These are phyloP conservation scores for Pachysolen tannophilus DNA, from an alignment of 805 yeast genomes.

Conservation along the genomic window DNA sequence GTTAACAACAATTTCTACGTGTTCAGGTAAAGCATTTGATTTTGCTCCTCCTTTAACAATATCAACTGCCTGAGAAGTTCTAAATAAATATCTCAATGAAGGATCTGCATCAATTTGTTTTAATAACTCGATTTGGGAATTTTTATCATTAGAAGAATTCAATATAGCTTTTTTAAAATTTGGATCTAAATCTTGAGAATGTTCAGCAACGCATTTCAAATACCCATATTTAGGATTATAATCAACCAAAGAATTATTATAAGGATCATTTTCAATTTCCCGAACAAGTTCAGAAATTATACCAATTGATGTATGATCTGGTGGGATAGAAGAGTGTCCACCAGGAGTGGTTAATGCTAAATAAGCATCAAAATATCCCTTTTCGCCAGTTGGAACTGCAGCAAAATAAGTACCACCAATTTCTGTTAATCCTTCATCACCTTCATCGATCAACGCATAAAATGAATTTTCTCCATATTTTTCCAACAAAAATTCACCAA, in stretches of 20 bases:
- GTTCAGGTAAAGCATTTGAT: conserved; percentile 71
- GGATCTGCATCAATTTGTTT: conserved; percentile 8
- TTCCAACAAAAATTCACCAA: conserved; percentile 38
- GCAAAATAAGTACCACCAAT: conserved; percentile 33
- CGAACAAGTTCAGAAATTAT: conserved; percentile 52
- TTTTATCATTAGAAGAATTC: conserved; percentile 14
- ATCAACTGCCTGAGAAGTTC: conserved; percentile 64
- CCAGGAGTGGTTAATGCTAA: conserved; percentile 48
- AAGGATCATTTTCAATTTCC: conserved; percentile 50
- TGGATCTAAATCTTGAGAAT: conserved; percentile 24
- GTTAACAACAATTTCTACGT: conserved; percentile 44
- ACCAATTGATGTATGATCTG: conserved; percentile 74
- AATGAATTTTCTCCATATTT: conserved; percentile 55
- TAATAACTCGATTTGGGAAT: conserved; percentile 25
- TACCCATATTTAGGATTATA: conserved; percentile 53
- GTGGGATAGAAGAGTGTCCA: conserved; percentile 54
- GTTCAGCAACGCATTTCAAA: conserved; percentile 58
- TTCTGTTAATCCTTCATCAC: conserved; percentile 26
- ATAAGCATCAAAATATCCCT: conserved; percentile 30
- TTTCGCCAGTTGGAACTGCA: conserved; percentile 40
- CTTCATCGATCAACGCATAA: conserved; percentile 53
- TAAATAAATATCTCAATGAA: conserved; percentile 29
- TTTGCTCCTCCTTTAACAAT: conserved; percentile 67
- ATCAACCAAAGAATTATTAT: conserved; percentile 33
- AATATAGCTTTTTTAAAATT: no score